phyloP scores from a whole-genome alignment of 2,329 filamentous ascomycete species.

The Dichotomopilus funicola region DNA sequence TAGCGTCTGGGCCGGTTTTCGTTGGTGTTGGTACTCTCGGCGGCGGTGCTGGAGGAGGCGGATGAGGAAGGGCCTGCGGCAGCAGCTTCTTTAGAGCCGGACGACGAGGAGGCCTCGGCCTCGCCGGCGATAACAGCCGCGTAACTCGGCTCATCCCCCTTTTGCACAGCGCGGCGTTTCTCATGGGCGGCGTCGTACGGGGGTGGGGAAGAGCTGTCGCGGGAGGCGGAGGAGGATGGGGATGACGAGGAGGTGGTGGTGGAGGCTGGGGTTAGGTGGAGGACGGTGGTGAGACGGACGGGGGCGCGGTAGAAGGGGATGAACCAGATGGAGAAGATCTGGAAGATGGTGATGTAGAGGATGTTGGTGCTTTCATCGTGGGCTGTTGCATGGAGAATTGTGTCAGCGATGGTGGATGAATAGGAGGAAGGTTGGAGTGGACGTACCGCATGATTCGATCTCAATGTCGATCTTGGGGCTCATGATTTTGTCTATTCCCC shows the following conservation, averaged over 20 bases:
- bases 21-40: background rate
- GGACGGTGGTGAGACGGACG: constrained; percentile 61
- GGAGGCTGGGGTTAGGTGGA: constrained; percentile 47
- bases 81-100: background rate
- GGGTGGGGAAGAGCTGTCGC: constrained; percentile 8
- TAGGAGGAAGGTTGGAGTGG: background rate
- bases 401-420: background rate
- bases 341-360: constrained; percentile 69
- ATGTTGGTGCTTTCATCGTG: constrained; percentile 59
- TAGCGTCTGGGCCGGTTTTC: constrained; percentile 43
- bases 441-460: constrained; percentile 51
- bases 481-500: constrained; percentile 59
- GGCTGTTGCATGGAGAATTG: constrained; percentile 36
- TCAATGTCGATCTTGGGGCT: constrained; percentile 64
- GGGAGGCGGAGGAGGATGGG: constrained; percentile 19
- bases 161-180: constrained; percentile 9
- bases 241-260: background rate
- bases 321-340: constrained; percentile 72
- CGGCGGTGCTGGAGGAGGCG: background rate
- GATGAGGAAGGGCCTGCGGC: background rate
- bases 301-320: constrained; percentile 66
- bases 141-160: constrained; percentile 18
- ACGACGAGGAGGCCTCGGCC: background rate
- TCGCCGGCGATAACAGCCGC: constrained; percentile 7
- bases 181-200: constrained; percentile 11